A percentile compares a stretch with the other conserved stretches of the same genome.
phyloP scores from a whole-genome alignment of 257 asterid genomes.

The Solanum chiquidenum region DNA sequence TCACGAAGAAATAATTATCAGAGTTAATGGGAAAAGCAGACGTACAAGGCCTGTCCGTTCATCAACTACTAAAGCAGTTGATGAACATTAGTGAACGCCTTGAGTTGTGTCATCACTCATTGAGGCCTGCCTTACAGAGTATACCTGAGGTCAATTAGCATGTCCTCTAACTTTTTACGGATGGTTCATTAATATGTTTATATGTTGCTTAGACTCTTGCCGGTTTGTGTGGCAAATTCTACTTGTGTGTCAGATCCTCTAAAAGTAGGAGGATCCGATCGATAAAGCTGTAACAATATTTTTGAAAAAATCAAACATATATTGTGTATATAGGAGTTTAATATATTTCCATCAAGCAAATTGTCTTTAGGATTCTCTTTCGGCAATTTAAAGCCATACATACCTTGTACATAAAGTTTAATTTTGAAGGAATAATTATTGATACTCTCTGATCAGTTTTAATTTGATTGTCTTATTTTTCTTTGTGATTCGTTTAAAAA shows the following conservation, averaged over 20 bases:
- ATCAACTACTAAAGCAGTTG: constrained; percentile 15
- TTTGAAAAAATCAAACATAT: no score
- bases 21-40: constrained; percentile 22
- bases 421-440: no score
- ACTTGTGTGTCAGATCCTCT: no score
- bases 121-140: constrained; percentile 41
- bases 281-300: no score
- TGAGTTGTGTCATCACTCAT: constrained; percentile 6
- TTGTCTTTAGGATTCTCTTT: not conserved
- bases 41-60: constrained; percentile 16
- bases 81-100: not conserved
- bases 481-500: no score
- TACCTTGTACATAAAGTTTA: not conserved
- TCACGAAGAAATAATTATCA: constrained; percentile 46
- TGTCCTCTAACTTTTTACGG: not conserved
- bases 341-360: not conserved
- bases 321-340: no score
- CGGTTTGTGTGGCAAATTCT: no score
- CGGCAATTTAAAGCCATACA: not conserved
- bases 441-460: no score
- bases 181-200: not conserved
- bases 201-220: no score
- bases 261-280: no score
- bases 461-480: no score
- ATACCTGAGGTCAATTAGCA: constrained; percentile 26